A percentile compares a stretch with the other conserved stretches of the same genome.
phyloP scores from a whole-genome alignment of 169 alveolate genomes.

The Eimeria necatrix region DNA sequence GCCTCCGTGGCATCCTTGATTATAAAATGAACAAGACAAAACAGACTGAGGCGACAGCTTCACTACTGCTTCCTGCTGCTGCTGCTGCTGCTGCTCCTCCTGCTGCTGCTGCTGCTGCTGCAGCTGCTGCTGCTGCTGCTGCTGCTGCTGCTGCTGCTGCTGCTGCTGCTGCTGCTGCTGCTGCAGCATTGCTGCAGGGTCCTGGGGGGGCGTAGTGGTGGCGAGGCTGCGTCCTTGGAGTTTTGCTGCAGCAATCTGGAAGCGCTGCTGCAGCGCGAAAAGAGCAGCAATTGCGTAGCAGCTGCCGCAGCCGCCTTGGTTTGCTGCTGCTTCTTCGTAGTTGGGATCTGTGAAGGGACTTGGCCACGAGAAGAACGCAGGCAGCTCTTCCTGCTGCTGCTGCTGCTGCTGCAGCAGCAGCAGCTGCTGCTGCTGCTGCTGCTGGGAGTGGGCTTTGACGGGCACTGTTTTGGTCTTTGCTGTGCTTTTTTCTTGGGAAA shows the following conservation, averaged over 20 bases:
- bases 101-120: background rate
- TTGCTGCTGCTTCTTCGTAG: constrained; percentile 17
- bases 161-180: background rate
- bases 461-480: background rate
- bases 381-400: constrained; percentile 58
- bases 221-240: constrained; percentile 63
- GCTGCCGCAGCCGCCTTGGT: constrained; percentile 93
- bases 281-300: constrained; percentile 91
- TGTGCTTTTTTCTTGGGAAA: background rate
- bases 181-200: too few relatives aligned
- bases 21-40: constrained; percentile 87
- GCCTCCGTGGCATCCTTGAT: constrained; percentile 87
- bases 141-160: too few relatives aligned
- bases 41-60: constrained; percentile 85
- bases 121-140: constrained; percentile 24
- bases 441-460: background rate
- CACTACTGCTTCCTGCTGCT: background rate
- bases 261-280: constrained; percentile 87
- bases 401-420: background rate
- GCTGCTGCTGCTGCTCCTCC: background rate
- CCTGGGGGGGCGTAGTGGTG: too few relatives aligned
- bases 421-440: constrained; percentile 42
- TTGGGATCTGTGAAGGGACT: constrained; percentile 83
- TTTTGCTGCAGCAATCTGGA: constrained; percentile 85
- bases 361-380: constrained; percentile 81